Percentiles rank a stretch among this genome's conserved stretches.
Conservation (phyloP, 768 basidiomycete species). For the Mycena capillaripes region DNA sequence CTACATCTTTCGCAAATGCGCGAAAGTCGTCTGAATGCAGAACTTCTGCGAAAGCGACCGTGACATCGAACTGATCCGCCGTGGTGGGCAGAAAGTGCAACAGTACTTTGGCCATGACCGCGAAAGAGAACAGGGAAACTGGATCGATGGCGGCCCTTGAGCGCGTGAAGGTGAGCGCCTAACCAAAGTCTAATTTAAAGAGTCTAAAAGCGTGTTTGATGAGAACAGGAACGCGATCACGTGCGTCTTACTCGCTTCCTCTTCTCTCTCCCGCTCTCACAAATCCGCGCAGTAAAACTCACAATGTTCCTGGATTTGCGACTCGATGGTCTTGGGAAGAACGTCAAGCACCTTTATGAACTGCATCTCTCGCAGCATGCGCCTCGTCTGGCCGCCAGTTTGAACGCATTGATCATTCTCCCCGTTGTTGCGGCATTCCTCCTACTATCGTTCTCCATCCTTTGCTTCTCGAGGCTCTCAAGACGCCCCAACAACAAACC, state of each 20-base stretch:
- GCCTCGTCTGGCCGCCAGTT: neutral
- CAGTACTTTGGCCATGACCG: constrained; percentile 51
- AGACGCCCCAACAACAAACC: constrained; percentile 11
- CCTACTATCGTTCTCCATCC: constrained; percentile 4
- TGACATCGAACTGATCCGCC: constrained; percentile 69
- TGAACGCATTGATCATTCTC: neutral
- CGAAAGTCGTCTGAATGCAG: constrained; percentile 69
- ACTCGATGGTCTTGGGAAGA: neutral
- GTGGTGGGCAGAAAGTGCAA: constrained; percentile 55
- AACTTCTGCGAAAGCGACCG: constrained; percentile 65
- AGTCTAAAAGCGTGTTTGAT: too few relatives aligned
- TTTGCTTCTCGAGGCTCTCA: constrained; percentile 2
- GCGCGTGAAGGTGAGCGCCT: neutral
- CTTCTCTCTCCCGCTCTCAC: neutral
- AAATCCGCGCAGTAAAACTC: too few relatives aligned
- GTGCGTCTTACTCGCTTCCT: neutral
- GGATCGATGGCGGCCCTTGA: constrained; percentile 8
- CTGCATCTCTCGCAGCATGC: neutral
- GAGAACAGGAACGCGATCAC: constrained; percentile 6
- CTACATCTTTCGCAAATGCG: constrained; percentile 30
- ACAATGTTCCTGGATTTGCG: neutral
- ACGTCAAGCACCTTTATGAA: neutral
- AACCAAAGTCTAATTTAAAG: too few relatives aligned
- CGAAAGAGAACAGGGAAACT: neutral
- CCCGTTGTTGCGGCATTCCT: neutral